Evolutionary conservation across 768 basidiomycete species (phyloP).

Genomic region (Boletus reticulatus): DNA sequence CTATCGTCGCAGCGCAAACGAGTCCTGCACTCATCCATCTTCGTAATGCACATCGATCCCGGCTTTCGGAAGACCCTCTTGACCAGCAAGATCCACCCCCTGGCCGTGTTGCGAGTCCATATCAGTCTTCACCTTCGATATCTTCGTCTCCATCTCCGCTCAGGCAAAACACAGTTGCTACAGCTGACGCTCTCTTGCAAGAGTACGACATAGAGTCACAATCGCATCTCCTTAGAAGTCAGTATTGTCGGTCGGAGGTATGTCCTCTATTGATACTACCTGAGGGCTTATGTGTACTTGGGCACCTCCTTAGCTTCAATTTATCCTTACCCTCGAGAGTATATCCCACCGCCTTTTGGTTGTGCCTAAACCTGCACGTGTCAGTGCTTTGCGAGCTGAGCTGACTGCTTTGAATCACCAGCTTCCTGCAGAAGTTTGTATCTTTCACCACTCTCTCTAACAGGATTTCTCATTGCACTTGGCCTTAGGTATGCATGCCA

Average conservation of each 20-base stretch:
- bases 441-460: not conserved
- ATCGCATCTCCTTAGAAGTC: slow-evolving; percentile 70
- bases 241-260: slow-evolving; percentile 88
- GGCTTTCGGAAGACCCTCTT: slow-evolving; percentile 70
- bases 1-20: slow-evolving; percentile 67
- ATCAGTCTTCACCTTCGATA: slow-evolving; percentile 72
- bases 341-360: slow-evolving; percentile 91
- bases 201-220: slow-evolving; percentile 70
- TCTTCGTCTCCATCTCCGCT: slow-evolving; percentile 45
- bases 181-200: slow-evolving; percentile 57
- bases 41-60: slow-evolving; percentile 48
- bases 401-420: slow-evolving; percentile 94
- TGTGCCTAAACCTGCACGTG: slow-evolving; percentile 89
- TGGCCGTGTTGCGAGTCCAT: slow-evolving; percentile 42
- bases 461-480: slow-evolving; percentile 1
- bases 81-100: slow-evolving; percentile 58
- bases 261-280: slow-evolving; percentile 20
- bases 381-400: slow-evolving; percentile 95
- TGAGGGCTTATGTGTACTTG: not conserved
- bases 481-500: slow-evolving; percentile 74
- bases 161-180: slow-evolving; percentile 42
- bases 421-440: slow-evolving; percentile 86
- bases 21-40: slow-evolving; percentile 69
- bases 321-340: slow-evolving; percentile 84
- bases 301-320: slow-evolving; percentile 58